Evolutionary conservation across 768 basidiomycete species (phyloP), one percentile per base, ranked within the genome.

Genomic region (Trametopsis cervina): DNA sequence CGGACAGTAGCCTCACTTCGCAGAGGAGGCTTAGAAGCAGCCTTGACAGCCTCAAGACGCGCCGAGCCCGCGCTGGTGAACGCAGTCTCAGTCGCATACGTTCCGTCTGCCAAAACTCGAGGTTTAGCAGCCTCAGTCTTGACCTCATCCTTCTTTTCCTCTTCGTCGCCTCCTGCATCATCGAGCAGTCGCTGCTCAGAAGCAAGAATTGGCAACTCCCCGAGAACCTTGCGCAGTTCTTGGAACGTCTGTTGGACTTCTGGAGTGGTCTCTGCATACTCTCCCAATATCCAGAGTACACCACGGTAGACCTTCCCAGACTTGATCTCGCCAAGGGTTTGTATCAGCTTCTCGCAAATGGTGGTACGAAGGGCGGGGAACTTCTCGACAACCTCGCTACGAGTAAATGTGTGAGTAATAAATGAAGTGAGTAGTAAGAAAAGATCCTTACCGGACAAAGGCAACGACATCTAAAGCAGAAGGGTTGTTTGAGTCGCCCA

Each of bases 271-370:
- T 83, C 80, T 33, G 89, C 83, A 57, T 98, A 99, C 68, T 98
- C 95, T 53, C 96, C 95, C n/a, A 97, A 74, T 54, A 98, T 96
- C 95, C 96, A 98, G 41, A 98, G 76, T 15, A 97, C 78, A 5
- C 95, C 96, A 4, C 93, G 83, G 75, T 89, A 97, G 20, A 98
- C 94, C 66, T 97, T 98, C 47, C 93, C 93, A 1, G 89, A 93
- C 66, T 93, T 93, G 69, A 97, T 90, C 52, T 90, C 89, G 47
- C 75, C 59, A 41, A 97, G 81, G 0, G 89, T 87, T 24, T 77
- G 69, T 40, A 85, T 80, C 44, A 98, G 80, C 60, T 91, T 93
- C 60, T 89, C 83, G 50, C 84, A 84, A 56, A 98, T 91, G 6
- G 86, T 77, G 2, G 73, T 60, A 6, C 94, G 85, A 7, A 98